Evolutionary conservation across 306 rosid genomes (phyloP), one percentile per base, ranked within the genome.

Genomic region (Spatholobus suberectus): DNA sequence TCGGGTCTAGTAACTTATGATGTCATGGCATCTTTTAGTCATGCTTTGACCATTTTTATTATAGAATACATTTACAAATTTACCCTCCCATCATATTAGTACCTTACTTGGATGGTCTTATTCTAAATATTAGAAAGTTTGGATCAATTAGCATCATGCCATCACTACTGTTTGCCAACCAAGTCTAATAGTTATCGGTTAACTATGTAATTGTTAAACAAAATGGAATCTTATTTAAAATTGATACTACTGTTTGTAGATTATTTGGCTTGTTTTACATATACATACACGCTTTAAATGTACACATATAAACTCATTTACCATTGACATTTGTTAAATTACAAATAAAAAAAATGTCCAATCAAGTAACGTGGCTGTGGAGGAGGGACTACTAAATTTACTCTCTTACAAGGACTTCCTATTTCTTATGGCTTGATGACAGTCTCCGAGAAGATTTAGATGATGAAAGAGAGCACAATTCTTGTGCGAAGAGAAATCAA

Each of bases 1-100:
- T 44, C 32, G 78, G 54, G 47, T 77, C 75, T 61, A 21, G 49
- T 77, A 8, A 70, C 67, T 20, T 59, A 47, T 78, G 66, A 70
- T 58, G 47, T 27, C 74, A 58, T 35, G 49, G 4, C 67, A 69
- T 69, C 55, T 44, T 44, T 15, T 35, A 83, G 74, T 57, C 8
- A 61, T 34, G 18, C 15, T 55, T 83, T 70, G 77, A 76, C 72
- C 43, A 27, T 18, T 65, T 75, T 38, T 17, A 7, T 41, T 73
- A 54, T 68, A n/a, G 37, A 68, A 68, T 14, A 57, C 54, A 55
- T 82, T 66, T 57, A 58, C 63, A 80, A 80, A 32, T 32, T 29
- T 5, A 17, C 12, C 37, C 57, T 57, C 37, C 23, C n/a, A 1
- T 23, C 2, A 38, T 70, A 67, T 38, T 35, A 17, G 21, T 70